A percentile compares a stretch with the other conserved stretches of the same genome.
phyloP scores from a whole-genome alignment of 2,329 filamentous ascomycete genomes.

The Monilinia fructigena region DNA sequence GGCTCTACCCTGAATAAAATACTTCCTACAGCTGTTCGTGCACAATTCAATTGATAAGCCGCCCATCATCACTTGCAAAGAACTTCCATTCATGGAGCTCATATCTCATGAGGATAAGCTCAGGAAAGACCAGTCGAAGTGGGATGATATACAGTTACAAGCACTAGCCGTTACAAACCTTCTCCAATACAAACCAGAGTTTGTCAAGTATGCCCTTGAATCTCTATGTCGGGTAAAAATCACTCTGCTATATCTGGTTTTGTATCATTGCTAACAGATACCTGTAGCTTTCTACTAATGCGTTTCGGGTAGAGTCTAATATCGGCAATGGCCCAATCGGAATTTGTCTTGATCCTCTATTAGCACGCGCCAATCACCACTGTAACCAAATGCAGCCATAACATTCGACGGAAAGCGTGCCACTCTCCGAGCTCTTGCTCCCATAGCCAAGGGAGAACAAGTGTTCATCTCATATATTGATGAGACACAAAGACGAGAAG shows the following conservation, averaged over 20 bases:
- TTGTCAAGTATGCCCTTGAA: slow-evolving; percentile 45
- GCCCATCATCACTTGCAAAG: slow-evolving; percentile 16
- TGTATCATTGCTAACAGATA: slow-evolving; percentile 7
- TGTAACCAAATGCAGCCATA: slow-evolving; percentile 59
- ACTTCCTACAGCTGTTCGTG: slow-evolving; percentile 54
- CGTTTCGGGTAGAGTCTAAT: slow-evolving; percentile 56
- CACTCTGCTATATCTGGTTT: neutral
- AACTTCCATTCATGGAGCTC: slow-evolving; percentile 38
- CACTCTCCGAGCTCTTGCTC: slow-evolving; percentile 50
- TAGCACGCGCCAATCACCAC: slow-evolving; percentile 59
- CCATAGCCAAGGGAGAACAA: slow-evolving; percentile 54
- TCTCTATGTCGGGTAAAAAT: slow-evolving; percentile 54
- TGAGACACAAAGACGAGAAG: slow-evolving; percentile 37
- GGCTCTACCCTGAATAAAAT: neutral
- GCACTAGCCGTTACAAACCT: slow-evolving; percentile 49
- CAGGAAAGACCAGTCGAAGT: slow-evolving; percentile 42
- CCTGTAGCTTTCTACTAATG: slow-evolving; percentile 58
- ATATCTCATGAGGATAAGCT: slow-evolving; percentile 50
- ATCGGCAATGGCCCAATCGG: slow-evolving; percentile 53
- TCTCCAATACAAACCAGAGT: slow-evolving; percentile 35
- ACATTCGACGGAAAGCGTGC: slow-evolving; percentile 54
- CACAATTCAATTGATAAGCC: slow-evolving; percentile 51
- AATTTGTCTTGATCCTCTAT: slow-evolving; percentile 53
- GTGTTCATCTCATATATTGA: slow-evolving; percentile 63
- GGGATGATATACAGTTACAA: slow-evolving; percentile 49